These are phyloP conservation scores for Daldinia sp. DNA, from an alignment of 2,329 filamentous ascomycete genomes.

Conservation along the genomic window DNA sequence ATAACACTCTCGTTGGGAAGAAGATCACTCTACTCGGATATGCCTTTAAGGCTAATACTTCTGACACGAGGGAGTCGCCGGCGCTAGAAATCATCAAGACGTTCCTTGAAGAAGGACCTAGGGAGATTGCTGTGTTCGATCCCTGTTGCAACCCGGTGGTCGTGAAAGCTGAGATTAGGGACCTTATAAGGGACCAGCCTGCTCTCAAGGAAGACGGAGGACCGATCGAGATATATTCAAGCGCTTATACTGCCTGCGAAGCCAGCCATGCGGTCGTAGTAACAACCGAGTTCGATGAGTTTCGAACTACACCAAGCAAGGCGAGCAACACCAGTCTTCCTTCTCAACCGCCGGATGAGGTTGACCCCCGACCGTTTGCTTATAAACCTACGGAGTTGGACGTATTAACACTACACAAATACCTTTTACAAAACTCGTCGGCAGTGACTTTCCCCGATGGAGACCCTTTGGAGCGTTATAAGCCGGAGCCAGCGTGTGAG, in stretches of 20 bases:
- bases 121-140: slow-evolving; percentile 73
- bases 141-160: slow-evolving; percentile 65
- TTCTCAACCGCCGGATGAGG: not conserved
- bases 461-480: slow-evolving; percentile 58
- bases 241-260: slow-evolving; percentile 59
- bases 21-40: slow-evolving; percentile 78
- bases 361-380: slow-evolving; percentile 58
- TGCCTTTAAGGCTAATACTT: slow-evolving; percentile 82
- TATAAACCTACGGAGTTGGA: slow-evolving; percentile 55
- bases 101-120: slow-evolving; percentile 69
- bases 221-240: slow-evolving; percentile 57
- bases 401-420: slow-evolving; percentile 58
- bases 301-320: slow-evolving; percentile 50
- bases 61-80: slow-evolving; percentile 75
- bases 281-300: slow-evolving; percentile 66
- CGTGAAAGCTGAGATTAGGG: slow-evolving; percentile 59
- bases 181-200: slow-evolving; percentile 49
- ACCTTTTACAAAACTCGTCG: slow-evolving; percentile 49
- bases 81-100: slow-evolving; percentile 73
- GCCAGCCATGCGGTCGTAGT: slow-evolving; percentile 60
- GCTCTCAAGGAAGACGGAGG: slow-evolving; percentile 50
- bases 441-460: slow-evolving; percentile 33
- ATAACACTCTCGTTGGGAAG: slow-evolving; percentile 74
- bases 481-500: slow-evolving; percentile 55
- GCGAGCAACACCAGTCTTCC: not conserved